A percentile compares a stretch with the other conserved stretches of the same genome.
These are phyloP conservation scores for Rhodomyrtus tomentosa DNA, from an alignment of 345 rosid genomes.

Conservation along the genomic window DNA sequence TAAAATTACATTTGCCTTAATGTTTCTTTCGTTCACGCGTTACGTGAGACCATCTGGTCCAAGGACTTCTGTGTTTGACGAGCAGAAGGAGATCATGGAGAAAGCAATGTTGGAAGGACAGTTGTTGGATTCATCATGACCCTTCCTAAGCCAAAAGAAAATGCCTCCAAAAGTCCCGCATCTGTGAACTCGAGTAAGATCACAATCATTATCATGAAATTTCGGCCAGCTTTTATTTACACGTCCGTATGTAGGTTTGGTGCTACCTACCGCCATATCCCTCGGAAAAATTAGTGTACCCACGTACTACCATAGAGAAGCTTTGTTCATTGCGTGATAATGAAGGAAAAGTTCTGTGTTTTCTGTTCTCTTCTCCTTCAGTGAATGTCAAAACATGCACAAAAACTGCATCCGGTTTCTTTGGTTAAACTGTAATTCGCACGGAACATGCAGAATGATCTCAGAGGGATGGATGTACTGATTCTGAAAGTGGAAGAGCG, in stretches of 20 bases:
- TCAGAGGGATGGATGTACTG: neutral
- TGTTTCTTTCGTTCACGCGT: neutral
- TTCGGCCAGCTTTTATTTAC: neutral
- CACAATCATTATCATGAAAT: neutral
- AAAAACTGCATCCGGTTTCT: neutral
- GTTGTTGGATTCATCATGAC: neutral
- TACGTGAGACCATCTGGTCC: neutral
- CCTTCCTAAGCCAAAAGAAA: neutral
- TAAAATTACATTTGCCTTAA: neutral
- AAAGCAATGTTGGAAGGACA: conserved; percentile 33
- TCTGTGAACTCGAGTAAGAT: neutral
- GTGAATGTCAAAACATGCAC: neutral
- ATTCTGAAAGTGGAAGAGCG: neutral
- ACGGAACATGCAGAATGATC: neutral
- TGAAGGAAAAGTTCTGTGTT: neutral
- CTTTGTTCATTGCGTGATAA: neutral
- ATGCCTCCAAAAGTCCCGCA: neutral
- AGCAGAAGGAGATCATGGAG: conserved; percentile 40
- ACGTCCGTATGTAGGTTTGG: neutral
- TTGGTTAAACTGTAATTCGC: neutral
- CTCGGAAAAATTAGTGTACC: neutral
- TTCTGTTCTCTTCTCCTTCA: neutral
- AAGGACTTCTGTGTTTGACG: neutral
- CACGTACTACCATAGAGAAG: neutral
- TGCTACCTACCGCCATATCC: neutral